Base-by-base conservation (phyloP, 2,329 filamentous ascomycete genomes). In the Sporothrix curviconia region DNA sequence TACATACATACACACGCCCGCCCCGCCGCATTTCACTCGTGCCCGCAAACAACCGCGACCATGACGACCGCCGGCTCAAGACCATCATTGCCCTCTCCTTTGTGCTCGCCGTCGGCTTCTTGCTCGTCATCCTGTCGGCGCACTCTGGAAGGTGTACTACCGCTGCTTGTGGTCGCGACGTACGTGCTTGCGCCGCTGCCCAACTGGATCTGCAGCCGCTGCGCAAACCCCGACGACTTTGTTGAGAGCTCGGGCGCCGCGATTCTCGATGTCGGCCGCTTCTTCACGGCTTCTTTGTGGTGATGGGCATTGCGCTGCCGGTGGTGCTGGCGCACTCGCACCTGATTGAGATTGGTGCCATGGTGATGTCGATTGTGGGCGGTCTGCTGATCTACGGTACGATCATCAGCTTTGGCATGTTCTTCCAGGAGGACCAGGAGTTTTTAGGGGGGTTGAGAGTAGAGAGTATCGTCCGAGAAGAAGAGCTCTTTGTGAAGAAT, bases 31-130 rank as follows among this genome's bases (percentile, higher is more conserved):
- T n/a, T n/a, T n/a, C n/a, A n/a, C n/a, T n/a, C n/a, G n/a, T n/a
- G n/a, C 24, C n/a, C 12, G 24, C 22, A 2, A 1, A 34, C 22
- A 32, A 30, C 64, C 61, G 61, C 69, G 75, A 78, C 67, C 63
- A 83, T 84, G 81, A 72, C 80, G 76, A 83, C 89, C 78, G 91
- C 94, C 67, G 94, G 94, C 86, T 99, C 69, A 97, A 96, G 78
- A 99, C 94, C 65, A 99, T 99, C 76, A 99, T 99, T 74, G 90
- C 90, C 64, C 89, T 99, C 66, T 97, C 94, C 71, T 99, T 99
- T 76, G 94, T 99, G 71, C 90, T 99, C 64, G 94, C 94, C 66
- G 94, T 99, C 68, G 94, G 94, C 67, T 99, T 99, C 78, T 89
- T 99, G 67, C 90, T 99, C 65, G 94, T 97, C 66, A 99, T 99